These are phyloP conservation scores for Pseudogymnoascus sp. DNA, from an alignment of 2,329 filamentous ascomycete genomes.

Conservation along the genomic window DNA sequence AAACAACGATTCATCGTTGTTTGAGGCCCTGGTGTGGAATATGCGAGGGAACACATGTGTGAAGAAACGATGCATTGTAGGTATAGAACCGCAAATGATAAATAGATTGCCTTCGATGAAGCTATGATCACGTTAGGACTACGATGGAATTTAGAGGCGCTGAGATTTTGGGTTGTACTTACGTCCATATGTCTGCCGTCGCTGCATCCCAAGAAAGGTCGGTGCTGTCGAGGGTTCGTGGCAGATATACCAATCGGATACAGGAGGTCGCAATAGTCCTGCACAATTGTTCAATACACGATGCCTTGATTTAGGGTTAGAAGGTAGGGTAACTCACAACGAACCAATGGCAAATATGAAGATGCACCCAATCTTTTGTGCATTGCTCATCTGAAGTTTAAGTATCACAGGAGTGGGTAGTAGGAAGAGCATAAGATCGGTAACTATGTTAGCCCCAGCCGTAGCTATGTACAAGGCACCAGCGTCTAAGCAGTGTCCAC, in stretches of 20 bases:
- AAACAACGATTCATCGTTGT: not conserved
- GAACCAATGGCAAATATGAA: slow-evolving; percentile 42
- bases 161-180: slow-evolving; percentile 13
- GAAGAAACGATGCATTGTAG: slow-evolving; percentile 37
- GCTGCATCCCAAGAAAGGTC: slow-evolving; percentile 31
- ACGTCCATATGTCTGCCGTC: slow-evolving; percentile 30
- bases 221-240: slow-evolving; percentile 23
- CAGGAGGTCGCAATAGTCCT: slow-evolving; percentile 34
- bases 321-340: slow-evolving; percentile 28
- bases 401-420: slow-evolving; percentile 43
- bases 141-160: not conserved
- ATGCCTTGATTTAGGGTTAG: not conserved
- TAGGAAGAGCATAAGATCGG: slow-evolving; percentile 42
- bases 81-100: slow-evolving; percentile 37
- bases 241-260: slow-evolving; percentile 28
- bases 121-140: slow-evolving; percentile 19
- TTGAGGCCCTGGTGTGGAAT: slow-evolving; percentile 18
- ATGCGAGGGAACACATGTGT: slow-evolving; percentile 33
- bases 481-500: slow-evolving; percentile 39
- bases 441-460: slow-evolving; percentile 41
- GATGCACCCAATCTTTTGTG: slow-evolving; percentile 42
- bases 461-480: slow-evolving; percentile 45
- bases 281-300: not conserved
- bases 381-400: slow-evolving; percentile 39
- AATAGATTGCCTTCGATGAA: slow-evolving; percentile 38